A percentile compares a stretch with the other conserved stretches of the same genome.
phyloP scores from a whole-genome alignment of 2,329 filamentous ascomycete genomes.

The Talaromyces piceae region DNA sequence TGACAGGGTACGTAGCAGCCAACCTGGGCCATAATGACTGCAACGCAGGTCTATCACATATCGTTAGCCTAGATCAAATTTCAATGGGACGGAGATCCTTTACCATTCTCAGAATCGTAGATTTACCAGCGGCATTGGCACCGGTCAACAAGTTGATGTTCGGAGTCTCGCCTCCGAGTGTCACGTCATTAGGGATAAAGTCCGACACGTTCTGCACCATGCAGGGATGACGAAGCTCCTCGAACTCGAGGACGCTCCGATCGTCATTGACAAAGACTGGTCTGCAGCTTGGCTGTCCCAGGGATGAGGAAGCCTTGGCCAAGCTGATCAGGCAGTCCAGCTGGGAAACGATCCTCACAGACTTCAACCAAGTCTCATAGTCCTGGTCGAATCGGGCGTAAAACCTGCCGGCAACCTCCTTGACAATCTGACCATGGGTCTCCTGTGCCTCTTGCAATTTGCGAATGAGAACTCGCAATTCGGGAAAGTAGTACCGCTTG shows the following conservation, averaged over 20 bases:
- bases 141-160: conserved; percentile 91
- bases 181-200: conserved; percentile 94
- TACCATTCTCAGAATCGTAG: conserved; percentile 90
- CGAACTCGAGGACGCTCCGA: conserved; percentile 81
- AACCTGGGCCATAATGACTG: conserved; percentile 95
- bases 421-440: conserved; percentile 82
- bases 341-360: conserved; percentile 84
- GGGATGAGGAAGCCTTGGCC: conserved; percentile 73
- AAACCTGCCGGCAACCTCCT: conserved; percentile 76
- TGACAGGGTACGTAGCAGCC: conserved; percentile 84
- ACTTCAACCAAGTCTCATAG: conserved; percentile 76
- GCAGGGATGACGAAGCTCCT: conserved; percentile 89
- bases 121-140: conserved; percentile 95
- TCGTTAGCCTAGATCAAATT: neutral
- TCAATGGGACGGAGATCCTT: conserved; percentile 7
- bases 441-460: conserved; percentile 91
- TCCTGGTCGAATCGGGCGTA: conserved; percentile 82
- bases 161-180: conserved; percentile 68
- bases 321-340: conserved; percentile 92
- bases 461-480: conserved; percentile 74
- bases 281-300: conserved; percentile 82
- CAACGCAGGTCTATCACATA: conserved; percentile 69
- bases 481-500: conserved; percentile 88
- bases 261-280: conserved; percentile 81
- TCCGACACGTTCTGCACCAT: conserved; percentile 83